Evolutionary conservation across 805 yeast species (phyloP).

Genomic region (Wickerhamiella dianesei): DNA sequence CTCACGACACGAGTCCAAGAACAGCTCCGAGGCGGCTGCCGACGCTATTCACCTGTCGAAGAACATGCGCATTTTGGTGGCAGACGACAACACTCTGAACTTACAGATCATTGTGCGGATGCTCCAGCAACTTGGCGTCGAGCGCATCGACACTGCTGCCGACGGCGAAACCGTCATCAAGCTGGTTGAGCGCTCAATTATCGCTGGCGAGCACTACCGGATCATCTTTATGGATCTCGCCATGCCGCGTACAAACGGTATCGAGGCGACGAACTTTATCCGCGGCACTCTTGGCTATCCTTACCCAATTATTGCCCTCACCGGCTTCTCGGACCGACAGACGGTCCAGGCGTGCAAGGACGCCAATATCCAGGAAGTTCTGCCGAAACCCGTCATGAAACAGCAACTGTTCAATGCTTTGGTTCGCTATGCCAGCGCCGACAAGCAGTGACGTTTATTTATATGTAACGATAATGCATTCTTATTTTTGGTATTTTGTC

Average conservation of each 20-base stretch:
- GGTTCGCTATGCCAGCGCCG: conserved; percentile 2
- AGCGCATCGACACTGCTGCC: conserved; percentile 57
- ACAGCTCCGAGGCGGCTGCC: not conserved
- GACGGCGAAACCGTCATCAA: conserved; percentile 83
- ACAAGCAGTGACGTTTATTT: not conserved
- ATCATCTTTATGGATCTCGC: conserved; percentile 24
- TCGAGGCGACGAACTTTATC: conserved; percentile 33
- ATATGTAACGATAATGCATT: not conserved
- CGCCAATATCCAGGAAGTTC: conserved; percentile 78
- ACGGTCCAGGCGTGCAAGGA: conserved; percentile 68
- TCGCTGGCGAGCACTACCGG: conserved; percentile 26
- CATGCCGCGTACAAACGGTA: conserved; percentile 23
- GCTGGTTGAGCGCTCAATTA: conserved; percentile 39
- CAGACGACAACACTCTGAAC: conserved; percentile 80
- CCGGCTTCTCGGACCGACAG: conserved; percentile 86
- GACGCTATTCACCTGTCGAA: not conserved
- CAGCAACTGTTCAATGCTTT: conserved; percentile 9
- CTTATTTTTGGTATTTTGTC: not conserved
- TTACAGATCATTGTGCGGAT: conserved; percentile 84
- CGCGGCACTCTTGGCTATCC: conserved; percentile 49
- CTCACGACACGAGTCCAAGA: not conserved
- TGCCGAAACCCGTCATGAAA: conserved; percentile 68
- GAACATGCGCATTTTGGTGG: conserved; percentile 47
- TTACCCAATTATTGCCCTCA: conserved; percentile 77
- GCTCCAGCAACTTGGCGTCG: conserved; percentile 67